Evolutionary conservation across 2,329 filamentous ascomycete species (phyloP).

Genomic region (Plectosphaerella cucumerina): DNA sequence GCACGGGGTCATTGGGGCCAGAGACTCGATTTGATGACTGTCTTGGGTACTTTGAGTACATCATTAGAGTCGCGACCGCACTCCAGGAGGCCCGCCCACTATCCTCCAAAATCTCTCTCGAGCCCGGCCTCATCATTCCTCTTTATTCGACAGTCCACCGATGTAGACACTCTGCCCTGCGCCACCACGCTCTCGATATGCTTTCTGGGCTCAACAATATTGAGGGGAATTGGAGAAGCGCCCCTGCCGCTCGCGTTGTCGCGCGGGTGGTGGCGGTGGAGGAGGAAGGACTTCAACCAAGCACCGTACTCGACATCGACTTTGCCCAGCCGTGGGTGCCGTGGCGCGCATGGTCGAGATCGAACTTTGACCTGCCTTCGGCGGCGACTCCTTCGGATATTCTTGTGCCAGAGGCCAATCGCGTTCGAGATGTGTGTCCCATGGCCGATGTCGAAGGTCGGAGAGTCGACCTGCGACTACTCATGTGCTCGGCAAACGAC

Average conservation of each 20-base stretch:
- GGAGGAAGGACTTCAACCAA: neutral
- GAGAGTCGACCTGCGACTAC: no score
- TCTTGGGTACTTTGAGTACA: conserved; percentile 22
- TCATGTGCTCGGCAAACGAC: no score
- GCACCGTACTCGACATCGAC: no score
- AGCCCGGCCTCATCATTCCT: conserved; percentile 16
- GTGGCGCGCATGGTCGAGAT: no score
- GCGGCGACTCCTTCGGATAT: no score
- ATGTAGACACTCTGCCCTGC: conserved; percentile 19
- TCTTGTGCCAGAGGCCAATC: no score
- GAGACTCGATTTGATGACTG: conserved; percentile 23
- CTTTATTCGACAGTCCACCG: conserved; percentile 15
- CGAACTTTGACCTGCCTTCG: no score
- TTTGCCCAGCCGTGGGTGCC: no score
- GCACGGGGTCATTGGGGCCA: conserved; percentile 14
- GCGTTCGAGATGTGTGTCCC: no score
- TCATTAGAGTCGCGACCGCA: conserved; percentile 13
- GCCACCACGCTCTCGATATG: conserved; percentile 14
- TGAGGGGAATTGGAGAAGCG: conserved; percentile 23
- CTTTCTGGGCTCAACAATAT: conserved; percentile 15
- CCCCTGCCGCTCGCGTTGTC: conserved; percentile 11
- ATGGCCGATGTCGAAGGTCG: no score
- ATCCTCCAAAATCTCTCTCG: conserved; percentile 16
- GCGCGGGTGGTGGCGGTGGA: conserved; percentile 10
- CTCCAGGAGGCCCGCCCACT: conserved; percentile 4